Evolutionary conservation across 2,329 filamentous ascomycete species (phyloP).

Genomic region (Raffaelea ambrosiae): DNA sequence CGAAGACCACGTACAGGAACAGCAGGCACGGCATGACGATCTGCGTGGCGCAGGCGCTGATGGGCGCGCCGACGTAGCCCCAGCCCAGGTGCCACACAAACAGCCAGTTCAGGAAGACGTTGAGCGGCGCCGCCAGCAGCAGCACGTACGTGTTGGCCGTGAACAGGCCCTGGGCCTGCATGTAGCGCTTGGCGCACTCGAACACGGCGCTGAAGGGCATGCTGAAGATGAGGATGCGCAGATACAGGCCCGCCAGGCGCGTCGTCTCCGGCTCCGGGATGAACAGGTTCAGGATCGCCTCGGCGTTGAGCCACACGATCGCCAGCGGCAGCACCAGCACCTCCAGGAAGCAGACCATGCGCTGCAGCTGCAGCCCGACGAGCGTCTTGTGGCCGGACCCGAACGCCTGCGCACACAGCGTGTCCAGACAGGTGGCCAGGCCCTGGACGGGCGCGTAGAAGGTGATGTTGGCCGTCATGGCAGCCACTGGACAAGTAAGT

Average conservation of each 20-base stretch:
- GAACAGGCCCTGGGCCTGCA: slow-evolving; percentile 77
- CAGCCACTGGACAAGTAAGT: slow-evolving; percentile 42
- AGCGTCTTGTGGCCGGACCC: slow-evolving; percentile 84
- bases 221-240: slow-evolving; percentile 61
- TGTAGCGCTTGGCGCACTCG: slow-evolving; percentile 69
- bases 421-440: slow-evolving; percentile 85
- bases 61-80: slow-evolving; percentile 70
- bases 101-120: slow-evolving; percentile 69
- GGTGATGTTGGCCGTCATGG: slow-evolving; percentile 74
- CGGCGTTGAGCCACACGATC: slow-evolving; percentile 59
- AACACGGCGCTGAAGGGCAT: slow-evolving; percentile 70
- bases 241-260: slow-evolving; percentile 61
- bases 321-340: slow-evolving; percentile 62
- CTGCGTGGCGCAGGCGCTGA: slow-evolving; percentile 68
- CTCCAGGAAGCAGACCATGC: slow-evolving; percentile 70
- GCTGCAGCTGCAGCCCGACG: slow-evolving; percentile 73
- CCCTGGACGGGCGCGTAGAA: slow-evolving; percentile 73
- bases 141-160: slow-evolving; percentile 72
- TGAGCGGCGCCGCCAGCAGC: slow-evolving; percentile 66
- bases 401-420: slow-evolving; percentile 87
- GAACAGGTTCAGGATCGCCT: slow-evolving; percentile 53
- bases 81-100: slow-evolving; percentile 64
- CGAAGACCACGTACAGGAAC: slow-evolving; percentile 63
- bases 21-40: slow-evolving; percentile 66
- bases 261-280: slow-evolving; percentile 67